Base-by-base conservation (phyloP, 2,329 filamentous ascomycete genomes). In the Fusarium acutatum region DNA sequence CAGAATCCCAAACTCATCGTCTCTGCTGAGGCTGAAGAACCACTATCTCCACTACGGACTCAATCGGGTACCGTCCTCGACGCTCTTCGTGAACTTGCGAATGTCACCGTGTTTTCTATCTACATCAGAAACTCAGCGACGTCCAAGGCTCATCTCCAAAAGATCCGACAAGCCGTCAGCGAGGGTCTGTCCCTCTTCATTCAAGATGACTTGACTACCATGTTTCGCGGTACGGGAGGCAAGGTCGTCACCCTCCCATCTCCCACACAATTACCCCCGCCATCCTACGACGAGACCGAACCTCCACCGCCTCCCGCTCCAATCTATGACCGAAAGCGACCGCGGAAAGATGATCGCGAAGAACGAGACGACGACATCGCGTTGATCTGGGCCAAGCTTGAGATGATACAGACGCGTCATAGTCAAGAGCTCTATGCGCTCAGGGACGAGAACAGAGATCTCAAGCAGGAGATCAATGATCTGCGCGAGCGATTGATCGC, bases 51-150 rank as follows among this genome's bases (percentile, higher is more conserved):
- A 10, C 18, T 37, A 13, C 54, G 69, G 18, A 54, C 68, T 32
- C 69, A 68, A 11, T 57, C 58, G 7, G 69, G 69, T 7, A 53
- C 17, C 17, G 68, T 72, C 13, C 67, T 71, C n/a, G 69, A 72
- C 12, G 50, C 68, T 6, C n/a, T 72, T 12, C 67, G 69, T 6
- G 44, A 67, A 5, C 44, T 72, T 12, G 37, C 53, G 15, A 56
- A 67, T 6, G 24, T 38, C n/a, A 71, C 54, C 13, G 7, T 40
- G 7, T 26, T 72, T 1, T 63, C 53, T 17, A 7, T 72, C 28
- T 72, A 69, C 24, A 30, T 69, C n/a, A 47, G 54, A 44, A 64
- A 65, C 26, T n/a, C 17, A 7, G 52, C 34, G 2, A 32, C 62
- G 3, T 47, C 64, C 6, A 72, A 54, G 6, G 14, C 46, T 2